A percentile compares a stretch with the other conserved stretches of the same genome.
Conservation (phyloP, 352 stramenopile genomes). For the Globisporangium rhizosaccharum region DNA sequence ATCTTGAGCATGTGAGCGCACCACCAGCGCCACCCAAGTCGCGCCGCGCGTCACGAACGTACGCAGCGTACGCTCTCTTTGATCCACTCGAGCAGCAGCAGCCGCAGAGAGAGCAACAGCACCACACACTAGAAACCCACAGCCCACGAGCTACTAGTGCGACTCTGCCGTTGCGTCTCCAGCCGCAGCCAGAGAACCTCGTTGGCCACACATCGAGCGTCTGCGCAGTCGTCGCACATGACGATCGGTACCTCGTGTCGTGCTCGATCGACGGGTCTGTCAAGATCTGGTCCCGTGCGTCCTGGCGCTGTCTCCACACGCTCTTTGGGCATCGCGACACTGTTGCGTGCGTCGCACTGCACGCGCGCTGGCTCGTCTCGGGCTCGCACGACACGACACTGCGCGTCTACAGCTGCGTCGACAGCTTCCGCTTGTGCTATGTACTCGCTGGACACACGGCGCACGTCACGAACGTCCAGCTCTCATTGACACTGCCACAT, state of each 20-base stretch:
- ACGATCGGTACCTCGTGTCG: conserved; percentile 60
- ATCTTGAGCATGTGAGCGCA: neutral
- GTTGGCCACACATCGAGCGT: conserved; percentile 61
- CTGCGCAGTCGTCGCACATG: conserved; percentile 38
- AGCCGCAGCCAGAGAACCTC: conserved; percentile 32
- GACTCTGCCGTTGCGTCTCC: neutral
- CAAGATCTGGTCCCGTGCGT: conserved; percentile 60
- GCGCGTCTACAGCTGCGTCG: conserved; percentile 37
- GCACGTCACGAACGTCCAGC: conserved; percentile 50
- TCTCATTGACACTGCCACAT: conserved; percentile 18
- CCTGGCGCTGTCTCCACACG: conserved; percentile 50
- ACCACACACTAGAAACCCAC: neutral
- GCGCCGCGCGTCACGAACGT: conserved; percentile 5
- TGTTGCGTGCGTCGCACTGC: conserved; percentile 54
- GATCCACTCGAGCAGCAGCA: neutral
- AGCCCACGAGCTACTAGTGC: no score
- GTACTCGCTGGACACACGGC: conserved; percentile 41
- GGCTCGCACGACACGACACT: conserved; percentile 63
- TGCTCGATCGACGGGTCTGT: conserved; percentile 61
- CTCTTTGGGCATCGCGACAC: conserved; percentile 60
- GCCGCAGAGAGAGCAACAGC: neutral
- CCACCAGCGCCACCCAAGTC: conserved; percentile 7
- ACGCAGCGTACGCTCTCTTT: neutral
- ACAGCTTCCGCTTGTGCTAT: conserved; percentile 36
- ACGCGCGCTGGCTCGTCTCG: conserved; percentile 52